Evolutionary conservation across 345 rosid species (phyloP), one percentile per base, ranked within the genome.

Genomic region (Xanthoceras sorbifolium): DNA sequence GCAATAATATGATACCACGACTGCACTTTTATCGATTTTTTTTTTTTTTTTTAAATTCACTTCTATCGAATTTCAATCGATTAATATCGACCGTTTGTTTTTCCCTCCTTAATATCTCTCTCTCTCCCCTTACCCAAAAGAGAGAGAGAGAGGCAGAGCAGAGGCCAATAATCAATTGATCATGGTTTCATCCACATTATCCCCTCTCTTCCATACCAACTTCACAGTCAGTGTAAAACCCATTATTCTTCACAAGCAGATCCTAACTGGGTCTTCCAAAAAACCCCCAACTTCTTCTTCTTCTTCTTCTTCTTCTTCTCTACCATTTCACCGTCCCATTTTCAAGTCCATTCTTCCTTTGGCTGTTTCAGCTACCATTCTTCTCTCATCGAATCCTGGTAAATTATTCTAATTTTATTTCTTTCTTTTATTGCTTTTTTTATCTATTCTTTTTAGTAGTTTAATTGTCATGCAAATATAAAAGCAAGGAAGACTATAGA

Each of bases 351-450:
- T 84, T 65, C 63, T 82, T 68, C 94, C 97, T 79, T 57, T 92
- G 57, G 91, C 90, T 76, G 91, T 90, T 84, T 89, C 98, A 38
- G 83, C 84, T 76, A 85, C 91, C 76, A 79, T 94, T 59, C 85
- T 94, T 80, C 85, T 92, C 77, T 88, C 90, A 62, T 88, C 97
- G 32, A 60, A 64, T 78, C 86, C 97, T 67, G 98, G 98, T 92
- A 80, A 63, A 6, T 14, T 0, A 2, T 9, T 59, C 15, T 64
- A 64, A 17, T 46, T 46, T 17, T 0, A 2, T 44, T 1, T 48
- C 59, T 3, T 34, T 61, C 17, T 29, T 29, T 18, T 25, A 64
- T 50, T 25, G 66, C 48, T 26, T 29, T 14, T 64, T 55, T 20
- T 0, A 0, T 0, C 8, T 28, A 38, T 75, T 40, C 57, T 77